Evolutionary conservation across 805 yeast genomes (phyloP).

Genomic region (Metschnikowia kunwiensis): DNA sequence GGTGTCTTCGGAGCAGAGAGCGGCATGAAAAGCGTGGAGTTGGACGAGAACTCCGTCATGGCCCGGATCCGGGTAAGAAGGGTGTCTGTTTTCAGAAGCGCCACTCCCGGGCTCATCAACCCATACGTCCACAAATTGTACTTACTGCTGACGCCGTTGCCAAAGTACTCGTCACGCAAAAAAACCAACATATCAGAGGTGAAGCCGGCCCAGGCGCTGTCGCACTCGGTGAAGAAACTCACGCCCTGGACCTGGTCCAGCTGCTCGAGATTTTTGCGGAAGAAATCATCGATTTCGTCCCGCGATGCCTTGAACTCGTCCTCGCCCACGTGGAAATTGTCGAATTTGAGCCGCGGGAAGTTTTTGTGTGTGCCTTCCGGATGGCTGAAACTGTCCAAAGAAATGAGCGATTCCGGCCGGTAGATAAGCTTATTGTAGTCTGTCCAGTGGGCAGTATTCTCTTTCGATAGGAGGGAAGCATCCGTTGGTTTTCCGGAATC

Average conservation of each 20-base stretch:
- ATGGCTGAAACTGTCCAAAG: constrained; percentile 58
- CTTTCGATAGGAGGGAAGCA: constrained; percentile 26
- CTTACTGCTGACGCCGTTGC: constrained; percentile 33
- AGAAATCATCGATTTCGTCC: constrained; percentile 43
- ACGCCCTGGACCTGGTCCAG: constrained; percentile 75
- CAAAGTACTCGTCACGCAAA: constrained; percentile 66
- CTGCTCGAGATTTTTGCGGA: constrained; percentile 65
- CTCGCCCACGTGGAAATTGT: constrained; percentile 52
- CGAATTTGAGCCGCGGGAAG: constrained; percentile 41
- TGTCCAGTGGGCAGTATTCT: constrained; percentile 67
- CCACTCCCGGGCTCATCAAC: constrained; percentile 12
- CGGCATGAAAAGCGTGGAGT: constrained; percentile 58
- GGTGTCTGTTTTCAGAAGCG: constrained; percentile 4
- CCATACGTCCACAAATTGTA: constrained; percentile 38
- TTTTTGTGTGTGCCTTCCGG: constrained; percentile 25
- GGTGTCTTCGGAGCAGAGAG: constrained; percentile 25
- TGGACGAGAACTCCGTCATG: constrained; percentile 43
- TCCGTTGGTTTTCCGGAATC: constrained; percentile 44
- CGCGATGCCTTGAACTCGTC: constrained; percentile 49
- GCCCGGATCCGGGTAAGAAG: constrained; percentile 44
- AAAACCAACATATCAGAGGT: constrained; percentile 48
- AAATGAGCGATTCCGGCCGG: constrained; percentile 56
- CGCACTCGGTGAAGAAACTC: constrained; percentile 65
- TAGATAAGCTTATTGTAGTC: constrained; percentile 70
- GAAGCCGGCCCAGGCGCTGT: constrained; percentile 84